Evolutionary conservation across 495 filamentous ascomycete species (phyloP).

Genomic region (Aspergillus funiculosus): DNA sequence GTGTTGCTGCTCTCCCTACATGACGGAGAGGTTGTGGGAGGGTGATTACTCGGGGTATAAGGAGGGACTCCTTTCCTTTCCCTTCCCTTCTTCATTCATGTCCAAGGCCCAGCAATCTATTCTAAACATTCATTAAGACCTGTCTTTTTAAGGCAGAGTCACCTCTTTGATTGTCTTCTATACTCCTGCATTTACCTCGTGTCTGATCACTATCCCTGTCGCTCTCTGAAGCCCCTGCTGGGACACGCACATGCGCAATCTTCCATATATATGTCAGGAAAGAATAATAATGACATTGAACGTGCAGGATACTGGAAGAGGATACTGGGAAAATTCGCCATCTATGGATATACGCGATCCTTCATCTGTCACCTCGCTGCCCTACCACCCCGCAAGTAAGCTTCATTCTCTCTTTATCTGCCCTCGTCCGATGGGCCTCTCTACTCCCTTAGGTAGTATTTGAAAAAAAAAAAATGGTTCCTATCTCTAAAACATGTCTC

Average conservation of each 20-base stretch:
- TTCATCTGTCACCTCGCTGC: conserved; percentile 26
- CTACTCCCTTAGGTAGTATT: conserved; percentile 2
- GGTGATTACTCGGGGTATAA: conserved; percentile 5
- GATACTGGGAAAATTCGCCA: conserved; percentile 34
- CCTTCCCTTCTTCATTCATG: neutral
- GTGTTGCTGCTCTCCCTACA: neutral
- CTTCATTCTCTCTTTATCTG: conserved; percentile 1
- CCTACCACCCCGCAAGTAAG: conserved; percentile 30
- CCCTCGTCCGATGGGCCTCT: neutral
- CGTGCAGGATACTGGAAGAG: conserved; percentile 34
- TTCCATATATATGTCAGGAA: conserved; percentile 5
- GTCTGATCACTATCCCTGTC: too few species aligned
- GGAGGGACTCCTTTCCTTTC: conserved; percentile 1
- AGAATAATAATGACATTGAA: conserved; percentile 31
- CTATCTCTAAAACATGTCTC: conserved; percentile 12
- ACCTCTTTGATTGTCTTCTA: neutral
- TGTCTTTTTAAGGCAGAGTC: neutral
- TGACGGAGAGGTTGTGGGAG: conserved; percentile 3
- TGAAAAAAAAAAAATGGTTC: too few species aligned
- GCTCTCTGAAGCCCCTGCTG: too few species aligned
- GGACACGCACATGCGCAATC: neutral
- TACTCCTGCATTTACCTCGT: neutral
- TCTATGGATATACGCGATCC: conserved; percentile 30
- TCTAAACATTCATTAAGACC: neutral
- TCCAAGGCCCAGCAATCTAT: neutral